Base-by-base conservation (phyloP, 306 rosid species). In the Medicago lupulina region DNA sequence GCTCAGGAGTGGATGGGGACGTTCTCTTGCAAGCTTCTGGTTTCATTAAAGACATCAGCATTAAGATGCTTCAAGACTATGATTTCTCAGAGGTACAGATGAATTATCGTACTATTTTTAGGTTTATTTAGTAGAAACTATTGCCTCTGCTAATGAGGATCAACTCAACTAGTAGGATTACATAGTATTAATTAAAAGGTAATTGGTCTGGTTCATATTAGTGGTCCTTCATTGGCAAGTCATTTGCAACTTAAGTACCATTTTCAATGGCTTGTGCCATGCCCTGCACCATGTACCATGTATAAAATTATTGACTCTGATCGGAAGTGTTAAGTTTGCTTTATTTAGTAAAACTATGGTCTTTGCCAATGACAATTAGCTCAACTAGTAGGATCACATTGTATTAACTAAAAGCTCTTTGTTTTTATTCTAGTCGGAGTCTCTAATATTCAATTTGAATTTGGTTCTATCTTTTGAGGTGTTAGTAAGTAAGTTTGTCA, bases 11-110 rank as follows among this genome's bases (percentile, higher is more conserved):
- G 23, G 79, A 81, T 31, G 79, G 74, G 15, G 83, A 76, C 57
- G 67, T 82, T 83, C 72, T 78, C 67, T 87, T 93, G 77, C 87
- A 64, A 71, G 89, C 77, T 83, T 88, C 93, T 43, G 89, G 88
- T 38, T 82, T 75, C 74, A 65, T 91, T 59, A 89, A 87, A 77
- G 92, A 93, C 73, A 62, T 87, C 75, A 73, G 40, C 54, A 65
- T 89, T 67, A 67, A 57, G 72, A 75, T 80, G 90, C 97, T 93
- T 75, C 89, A 96, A 0, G 96, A 93, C 73, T 96, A 89, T 61
- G 82, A 89, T 74, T 91, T 93, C 86, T 74, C 93, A 25, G 83
- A 80, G 92, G 95, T 88, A 83, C 46, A 36, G 59, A 38, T 73
- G 40, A 39, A 67, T 43, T 81, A 64, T 60, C 67, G 41, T 53